A percentile compares a stretch with the other conserved stretches of the same genome.
Conservation (phyloP, 1,284 basidiomycete genomes). For the Microbotryum intermedium region DNA sequence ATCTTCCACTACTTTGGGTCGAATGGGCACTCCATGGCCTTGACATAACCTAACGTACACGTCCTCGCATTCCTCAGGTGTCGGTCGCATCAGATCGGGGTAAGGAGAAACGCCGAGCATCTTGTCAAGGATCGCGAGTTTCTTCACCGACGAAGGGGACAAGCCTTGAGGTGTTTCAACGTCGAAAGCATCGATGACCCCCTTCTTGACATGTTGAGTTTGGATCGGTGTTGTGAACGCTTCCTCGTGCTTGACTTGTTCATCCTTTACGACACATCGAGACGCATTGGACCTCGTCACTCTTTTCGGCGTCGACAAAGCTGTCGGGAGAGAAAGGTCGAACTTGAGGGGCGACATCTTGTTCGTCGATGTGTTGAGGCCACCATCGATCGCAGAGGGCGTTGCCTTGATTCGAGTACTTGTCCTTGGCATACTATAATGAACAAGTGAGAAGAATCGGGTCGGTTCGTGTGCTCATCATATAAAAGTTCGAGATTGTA, state of each 20-base stretch:
- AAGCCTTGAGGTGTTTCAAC: neutral
- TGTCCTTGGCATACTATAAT: no score
- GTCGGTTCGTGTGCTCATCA: no score
- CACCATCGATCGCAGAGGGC: no score
- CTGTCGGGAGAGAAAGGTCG: no score
- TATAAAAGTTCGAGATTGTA: no score
- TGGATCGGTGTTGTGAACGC: neutral
- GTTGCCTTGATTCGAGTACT: no score
- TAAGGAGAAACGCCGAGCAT: slow-evolving; percentile 45
- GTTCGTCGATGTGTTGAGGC: no score
- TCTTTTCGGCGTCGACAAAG: no score
- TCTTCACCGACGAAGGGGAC: slow-evolving; percentile 16
- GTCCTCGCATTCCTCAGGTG: slow-evolving; percentile 45
- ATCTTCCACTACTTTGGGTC: slow-evolving; percentile 38
- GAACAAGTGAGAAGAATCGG: no score
- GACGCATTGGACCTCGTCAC: neutral
- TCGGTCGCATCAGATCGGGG: slow-evolving; percentile 49
- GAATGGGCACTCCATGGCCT: slow-evolving; percentile 39
- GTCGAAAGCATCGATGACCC: no score
- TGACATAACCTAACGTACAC: slow-evolving; percentile 47
- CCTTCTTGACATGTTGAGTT: no score
- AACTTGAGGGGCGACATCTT: no score
- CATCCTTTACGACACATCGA: neutral
- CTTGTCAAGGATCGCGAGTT: slow-evolving; percentile 18
- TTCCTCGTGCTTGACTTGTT: neutral